phyloP scores from a whole-genome alignment of 78 protist species.

The Mastigamoeba balamuthi region DNA sequence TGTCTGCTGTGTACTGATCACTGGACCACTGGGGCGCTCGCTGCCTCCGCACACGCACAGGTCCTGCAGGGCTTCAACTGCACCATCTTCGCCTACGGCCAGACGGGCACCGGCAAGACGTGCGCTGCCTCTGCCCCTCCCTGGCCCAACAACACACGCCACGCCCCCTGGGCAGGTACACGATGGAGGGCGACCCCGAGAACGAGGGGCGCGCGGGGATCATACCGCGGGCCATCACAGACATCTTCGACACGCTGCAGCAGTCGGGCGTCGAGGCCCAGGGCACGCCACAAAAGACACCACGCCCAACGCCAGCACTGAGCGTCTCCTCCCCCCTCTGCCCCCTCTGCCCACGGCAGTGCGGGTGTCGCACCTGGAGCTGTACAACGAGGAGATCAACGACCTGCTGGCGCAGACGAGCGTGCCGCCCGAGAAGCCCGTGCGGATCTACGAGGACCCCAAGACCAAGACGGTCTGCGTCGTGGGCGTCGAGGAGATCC shows the following conservation, averaged over 20 bases:
- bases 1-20: no score
- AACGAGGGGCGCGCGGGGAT: no score
- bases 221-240: slow-evolving; percentile 39
- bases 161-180: no score
- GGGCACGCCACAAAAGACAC: background rate
- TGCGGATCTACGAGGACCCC: slow-evolving; percentile 8
- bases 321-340: no score
- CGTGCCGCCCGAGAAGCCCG: slow-evolving; percentile 10
- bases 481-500: slow-evolving; percentile 32
- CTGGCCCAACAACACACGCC: no score
- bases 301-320: slow-evolving; percentile 11
- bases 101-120: background rate
- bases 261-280: slow-evolving; percentile 2
- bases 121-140: background rate
- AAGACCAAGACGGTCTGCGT: background rate
- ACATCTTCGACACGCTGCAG: slow-evolving; percentile 38
- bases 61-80: background rate
- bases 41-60: no score
- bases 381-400: slow-evolving; percentile 51
- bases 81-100: background rate
- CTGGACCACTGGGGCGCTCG: no score
- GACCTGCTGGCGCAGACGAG: slow-evolving; percentile 27
- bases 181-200: no score
- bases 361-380: slow-evolving; percentile 33
- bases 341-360: no score